These are phyloP conservation scores for Aureobasidium lini DNA, from an alignment of 2,329 filamentous ascomycete species.

Conservation along the genomic window DNA sequence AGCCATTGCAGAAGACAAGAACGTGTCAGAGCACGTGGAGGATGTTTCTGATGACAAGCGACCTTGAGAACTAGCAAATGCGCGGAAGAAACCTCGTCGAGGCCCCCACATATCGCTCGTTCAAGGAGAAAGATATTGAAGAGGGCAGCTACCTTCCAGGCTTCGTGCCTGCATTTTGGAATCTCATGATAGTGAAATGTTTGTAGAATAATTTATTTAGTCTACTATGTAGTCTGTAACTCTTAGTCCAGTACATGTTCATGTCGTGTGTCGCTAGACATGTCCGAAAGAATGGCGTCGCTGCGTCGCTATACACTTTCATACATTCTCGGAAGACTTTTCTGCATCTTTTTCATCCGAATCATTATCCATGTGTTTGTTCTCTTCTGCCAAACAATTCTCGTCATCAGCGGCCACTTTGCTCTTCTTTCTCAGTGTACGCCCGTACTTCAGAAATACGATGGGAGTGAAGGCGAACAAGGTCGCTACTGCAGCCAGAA, in stretches of 20 bases:
- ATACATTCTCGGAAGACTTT: neutral
- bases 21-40: conserved; percentile 7
- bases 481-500: conserved; percentile 32
- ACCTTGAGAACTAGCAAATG: neutral
- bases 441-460: conserved; percentile 18
- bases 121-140: too few species aligned
- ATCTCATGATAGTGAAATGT: too few species aligned
- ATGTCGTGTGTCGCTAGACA: too few species aligned
- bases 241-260: too few species aligned
- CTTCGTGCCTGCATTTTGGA: too few species aligned
- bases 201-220: too few species aligned
- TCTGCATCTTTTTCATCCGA: conserved; percentile 17
- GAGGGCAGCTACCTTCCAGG: too few species aligned
- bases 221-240: too few species aligned
- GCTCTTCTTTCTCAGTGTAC: conserved; percentile 17
- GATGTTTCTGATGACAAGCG: neutral
- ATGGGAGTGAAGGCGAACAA: conserved; percentile 25
- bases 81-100: too few species aligned
- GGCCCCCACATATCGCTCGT: too few species aligned
- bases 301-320: too few species aligned
- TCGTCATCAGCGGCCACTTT: conserved; percentile 14
- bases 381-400: conserved; percentile 17
- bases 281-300: too few species aligned
- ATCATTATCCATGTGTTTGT: conserved; percentile 16
- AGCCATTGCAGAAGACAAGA: conserved; percentile 20